A percentile compares a stretch with the other conserved stretches of the same genome.
Evolutionary conservation across 2,329 filamentous ascomycete species (phyloP).

Genomic region (Exophiala sp.): DNA sequence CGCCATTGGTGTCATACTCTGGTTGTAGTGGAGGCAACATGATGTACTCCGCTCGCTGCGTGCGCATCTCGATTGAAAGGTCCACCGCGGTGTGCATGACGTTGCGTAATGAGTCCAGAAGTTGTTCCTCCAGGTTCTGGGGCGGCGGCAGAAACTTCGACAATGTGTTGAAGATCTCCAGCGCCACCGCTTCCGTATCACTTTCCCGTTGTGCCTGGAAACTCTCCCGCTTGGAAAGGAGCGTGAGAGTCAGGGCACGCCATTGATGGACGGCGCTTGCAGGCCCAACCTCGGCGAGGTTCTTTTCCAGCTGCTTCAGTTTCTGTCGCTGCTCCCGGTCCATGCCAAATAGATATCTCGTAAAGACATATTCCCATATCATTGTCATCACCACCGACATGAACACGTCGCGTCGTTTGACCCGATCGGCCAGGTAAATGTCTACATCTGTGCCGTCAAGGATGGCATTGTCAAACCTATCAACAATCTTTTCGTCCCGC

Average conservation of each 20-base stretch:
- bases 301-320: constrained; percentile 91
- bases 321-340: constrained; percentile 96
- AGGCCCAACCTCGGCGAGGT: constrained; percentile 80
- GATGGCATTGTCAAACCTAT: constrained; percentile 87
- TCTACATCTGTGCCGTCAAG: constrained; percentile 93
- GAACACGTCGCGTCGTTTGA: constrained; percentile 85
- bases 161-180: constrained; percentile 80
- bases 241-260: constrained; percentile 88
- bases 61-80: constrained; percentile 93
- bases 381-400: constrained; percentile 99
- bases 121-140: constrained; percentile 68
- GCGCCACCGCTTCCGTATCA: constrained; percentile 92
- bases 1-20: constrained; percentile 89
- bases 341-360: constrained; percentile 96
- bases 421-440: constrained; percentile 76
- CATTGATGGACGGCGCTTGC: constrained; percentile 87
- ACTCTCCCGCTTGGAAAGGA: constrained; percentile 71
- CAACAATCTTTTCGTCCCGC: constrained; percentile 85
- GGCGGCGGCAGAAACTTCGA: constrained; percentile 82
- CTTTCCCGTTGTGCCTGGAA: constrained; percentile 77
- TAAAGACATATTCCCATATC: constrained; percentile 99
- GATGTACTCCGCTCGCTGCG: constrained; percentile 92
- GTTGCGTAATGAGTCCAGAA: constrained; percentile 75
- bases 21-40: constrained; percentile 95
- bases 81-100: constrained; percentile 85